Percentiles rank a stretch among this genome's conserved stretches.
Evolutionary conservation across 148 eudicot species (phyloP).

Genomic region (Rhododendron williamsianum): DNA sequence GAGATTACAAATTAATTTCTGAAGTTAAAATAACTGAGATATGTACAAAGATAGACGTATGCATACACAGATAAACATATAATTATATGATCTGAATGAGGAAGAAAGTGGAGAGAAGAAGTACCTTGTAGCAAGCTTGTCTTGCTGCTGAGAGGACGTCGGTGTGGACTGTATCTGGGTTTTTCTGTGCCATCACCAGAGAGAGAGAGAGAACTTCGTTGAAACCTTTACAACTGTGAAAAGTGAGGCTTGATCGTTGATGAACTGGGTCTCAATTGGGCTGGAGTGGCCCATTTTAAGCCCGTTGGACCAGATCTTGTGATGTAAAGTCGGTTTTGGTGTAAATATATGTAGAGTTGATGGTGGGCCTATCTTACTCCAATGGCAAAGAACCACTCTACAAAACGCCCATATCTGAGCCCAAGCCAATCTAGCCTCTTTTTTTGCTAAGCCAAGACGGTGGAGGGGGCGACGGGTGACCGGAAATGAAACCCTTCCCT

Average conservation of each 20-base stretch:
- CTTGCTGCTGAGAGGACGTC: slow-evolving; percentile 62
- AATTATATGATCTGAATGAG: background rate
- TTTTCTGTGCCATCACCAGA: slow-evolving; percentile 29
- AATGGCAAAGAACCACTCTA: too few relatives aligned
- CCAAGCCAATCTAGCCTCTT: too few relatives aligned
- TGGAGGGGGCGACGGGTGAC: too few relatives aligned
- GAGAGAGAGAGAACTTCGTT: background rate
- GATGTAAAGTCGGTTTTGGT: background rate
- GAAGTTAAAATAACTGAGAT: background rate
- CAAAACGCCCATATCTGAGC: too few relatives aligned
- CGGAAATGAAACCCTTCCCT: too few relatives aligned
- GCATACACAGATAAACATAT: too few relatives aligned
- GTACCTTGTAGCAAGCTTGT: slow-evolving; percentile 59
- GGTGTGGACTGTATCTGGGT: slow-evolving; percentile 35
- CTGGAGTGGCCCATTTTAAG: background rate
- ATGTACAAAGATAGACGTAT: background rate
- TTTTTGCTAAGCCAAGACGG: too few relatives aligned
- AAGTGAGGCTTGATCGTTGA: background rate
- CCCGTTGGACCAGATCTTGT: background rate
- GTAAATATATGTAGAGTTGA: background rate
- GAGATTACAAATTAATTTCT: background rate
- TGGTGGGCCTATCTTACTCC: too few relatives aligned
- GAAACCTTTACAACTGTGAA: background rate
- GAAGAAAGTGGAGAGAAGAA: background rate
- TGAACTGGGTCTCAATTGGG: background rate